Evolutionary conservation across 805 yeast genomes (phyloP).

Genomic region (Saturnispora bothae): DNA sequence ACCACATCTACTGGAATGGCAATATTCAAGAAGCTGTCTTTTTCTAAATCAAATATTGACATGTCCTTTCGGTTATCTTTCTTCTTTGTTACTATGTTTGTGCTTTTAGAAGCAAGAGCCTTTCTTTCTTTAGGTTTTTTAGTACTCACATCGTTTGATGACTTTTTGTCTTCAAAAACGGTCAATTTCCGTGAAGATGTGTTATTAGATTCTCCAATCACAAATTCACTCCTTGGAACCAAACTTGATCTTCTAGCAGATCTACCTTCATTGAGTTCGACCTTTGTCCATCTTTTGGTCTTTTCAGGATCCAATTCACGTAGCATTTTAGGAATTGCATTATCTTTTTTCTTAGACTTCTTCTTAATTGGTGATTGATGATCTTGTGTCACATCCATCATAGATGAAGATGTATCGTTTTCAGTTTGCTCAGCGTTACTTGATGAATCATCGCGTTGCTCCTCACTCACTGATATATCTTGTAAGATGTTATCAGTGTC

Average conservation of each 20-base stretch:
- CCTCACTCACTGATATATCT: too few species aligned
- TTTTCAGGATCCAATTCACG: conserved; percentile 28
- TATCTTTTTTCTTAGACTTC: too few species aligned
- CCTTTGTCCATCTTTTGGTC: conserved; percentile 12
- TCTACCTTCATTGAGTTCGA: conserved; percentile 6
- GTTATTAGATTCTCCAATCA: conserved; percentile 38
- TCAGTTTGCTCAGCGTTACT: too few species aligned
- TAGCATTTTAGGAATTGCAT: conserved; percentile 25
- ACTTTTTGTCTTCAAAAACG: conserved; percentile 13
- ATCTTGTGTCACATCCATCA: too few species aligned
- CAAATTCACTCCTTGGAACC: conserved; percentile 60
- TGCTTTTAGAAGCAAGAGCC: not conserved
- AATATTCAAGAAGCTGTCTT: conserved; percentile 3
- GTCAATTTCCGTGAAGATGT: conserved; percentile 24
- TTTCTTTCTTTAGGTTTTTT: not conserved
- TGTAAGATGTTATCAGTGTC: too few species aligned
- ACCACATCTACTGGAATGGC: too few species aligned
- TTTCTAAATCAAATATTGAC: conserved; percentile 7
- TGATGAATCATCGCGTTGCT: too few species aligned
- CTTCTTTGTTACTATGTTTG: not conserved
- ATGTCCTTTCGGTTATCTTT: conserved; percentile 1
- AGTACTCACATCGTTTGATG: too few species aligned
- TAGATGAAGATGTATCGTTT: too few species aligned
- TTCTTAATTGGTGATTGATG: too few species aligned
- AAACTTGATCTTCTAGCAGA: conserved; percentile 44